Evolutionary conservation across 768 basidiomycete species (phyloP), one percentile per base, ranked within the genome.

Genomic region (Termitomyces sp.): DNA sequence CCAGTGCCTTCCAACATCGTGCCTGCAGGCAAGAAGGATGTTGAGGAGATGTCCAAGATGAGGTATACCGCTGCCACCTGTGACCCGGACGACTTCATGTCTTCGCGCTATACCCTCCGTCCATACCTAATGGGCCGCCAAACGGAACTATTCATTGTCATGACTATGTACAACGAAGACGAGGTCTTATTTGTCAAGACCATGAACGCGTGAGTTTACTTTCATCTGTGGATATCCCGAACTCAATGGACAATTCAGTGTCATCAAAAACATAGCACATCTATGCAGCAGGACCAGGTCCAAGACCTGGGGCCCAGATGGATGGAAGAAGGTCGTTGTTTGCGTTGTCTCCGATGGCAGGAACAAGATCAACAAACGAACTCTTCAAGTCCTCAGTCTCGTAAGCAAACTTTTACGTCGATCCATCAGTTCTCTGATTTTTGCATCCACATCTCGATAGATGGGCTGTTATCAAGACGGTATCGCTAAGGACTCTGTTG

Each of bases 151-250:
- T 95, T 96, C 76, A 92, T 97, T 67, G 94, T 96, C 45, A 92
- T 96, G 87, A 96, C 94, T 48, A 96, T 96, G 93, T 92, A 92
- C 73, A 96, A 96, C 71, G 94, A 97, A 76, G 92, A 92, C 69
- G 90, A 92, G 69, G 78, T 87, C 9, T 78, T 92, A 32, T 93
- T 92, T 71, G 78, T 79, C 69, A 84, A 81, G 69, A 94, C 92
- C 12, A 92, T 94, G 90, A 92, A 93, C 66, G 85, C 90, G 88
- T 89, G 69, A 68, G 88, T 79, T 57, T 55, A 18, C 22, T 48
- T 58, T 7, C 13, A 57, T 53, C 15, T 39, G n/a, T 35, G 44
- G 20, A 61, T 60, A 32, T 48, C 50, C 24, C 40, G 33, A 38
- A 22, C 36, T 59, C 63, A 49, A 48, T 57, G 57, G 51, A 15